A percentile compares a stretch with the other conserved stretches of the same genome.
These are phyloP conservation scores for Kwoniella europaea DNA, from an alignment of 768 basidiomycete species.

Conservation along the genomic window DNA sequence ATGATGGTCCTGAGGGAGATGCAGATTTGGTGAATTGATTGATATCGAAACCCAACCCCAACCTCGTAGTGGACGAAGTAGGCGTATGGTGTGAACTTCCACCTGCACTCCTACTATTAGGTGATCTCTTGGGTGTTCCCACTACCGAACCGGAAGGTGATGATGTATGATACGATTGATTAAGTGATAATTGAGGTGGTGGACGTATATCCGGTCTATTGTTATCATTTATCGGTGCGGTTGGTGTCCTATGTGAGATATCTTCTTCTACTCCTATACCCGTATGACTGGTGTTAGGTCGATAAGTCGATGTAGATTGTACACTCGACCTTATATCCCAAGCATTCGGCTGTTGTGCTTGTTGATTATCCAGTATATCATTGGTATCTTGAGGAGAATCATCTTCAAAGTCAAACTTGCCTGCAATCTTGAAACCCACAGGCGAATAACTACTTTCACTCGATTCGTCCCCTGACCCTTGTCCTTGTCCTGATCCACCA, in stretches of 20 bases:
- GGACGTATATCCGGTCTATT: constrained; percentile 17
- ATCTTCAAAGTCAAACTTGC: constrained; percentile 17
- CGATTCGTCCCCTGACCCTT: constrained; percentile 4
- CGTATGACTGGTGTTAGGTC: not conserved
- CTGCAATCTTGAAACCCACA: constrained; percentile 12
- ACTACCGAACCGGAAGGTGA: constrained; percentile 7
- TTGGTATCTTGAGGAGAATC: not conserved
- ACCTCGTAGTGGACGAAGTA: not conserved
- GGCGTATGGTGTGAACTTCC: constrained; percentile 20
- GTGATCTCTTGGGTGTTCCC: constrained; percentile 11
- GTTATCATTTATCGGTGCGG: constrained; percentile 8
- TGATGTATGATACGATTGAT: not conserved
- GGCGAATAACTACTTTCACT: constrained; percentile 22
- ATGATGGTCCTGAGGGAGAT: not conserved
- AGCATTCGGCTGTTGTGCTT: not conserved
- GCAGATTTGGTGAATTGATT: not conserved
- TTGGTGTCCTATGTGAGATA: constrained; percentile 19
- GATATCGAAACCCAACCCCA: constrained; percentile 15
- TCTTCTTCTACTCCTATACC: constrained; percentile 1
- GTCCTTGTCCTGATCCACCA: not conserved
- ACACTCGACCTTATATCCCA: constrained; percentile 21
- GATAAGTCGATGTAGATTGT: constrained; percentile 24
- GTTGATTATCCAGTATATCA: not conserved
- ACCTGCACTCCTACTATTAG: constrained; percentile 1
- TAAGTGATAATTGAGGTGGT: constrained; percentile 14